phyloP scores from a whole-genome alignment of 257 asterid species.

The Nicotiana knightiana region DNA sequence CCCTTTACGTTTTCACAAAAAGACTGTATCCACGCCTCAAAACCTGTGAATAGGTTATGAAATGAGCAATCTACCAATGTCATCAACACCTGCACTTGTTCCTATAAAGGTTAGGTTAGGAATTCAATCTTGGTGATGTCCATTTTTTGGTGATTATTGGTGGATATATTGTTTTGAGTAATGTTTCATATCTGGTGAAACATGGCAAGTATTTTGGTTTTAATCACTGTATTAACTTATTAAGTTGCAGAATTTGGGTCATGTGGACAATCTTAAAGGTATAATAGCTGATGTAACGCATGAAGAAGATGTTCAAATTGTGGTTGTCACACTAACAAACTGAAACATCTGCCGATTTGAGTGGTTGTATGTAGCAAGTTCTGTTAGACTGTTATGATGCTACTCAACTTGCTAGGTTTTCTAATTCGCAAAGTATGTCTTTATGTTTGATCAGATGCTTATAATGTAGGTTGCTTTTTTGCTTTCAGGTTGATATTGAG shows the following conservation, averaged over 20 bases:
- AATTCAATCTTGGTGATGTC: neutral
- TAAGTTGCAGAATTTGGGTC: neutral
- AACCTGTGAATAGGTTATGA: neutral
- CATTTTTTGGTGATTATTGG: neutral
- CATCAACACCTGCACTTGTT: neutral
- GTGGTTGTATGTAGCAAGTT: neutral
- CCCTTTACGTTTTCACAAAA: neutral
- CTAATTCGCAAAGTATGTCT: neutral
- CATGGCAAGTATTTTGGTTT: neutral
- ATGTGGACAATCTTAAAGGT: neutral
- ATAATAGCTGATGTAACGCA: neutral
- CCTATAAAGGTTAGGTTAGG: neutral
- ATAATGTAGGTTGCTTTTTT: conserved; percentile 21
- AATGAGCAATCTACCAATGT: neutral
- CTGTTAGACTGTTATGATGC: neutral
- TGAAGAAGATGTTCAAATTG: neutral
- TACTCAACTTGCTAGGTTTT: neutral
- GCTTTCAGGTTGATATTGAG: conserved; percentile 53
- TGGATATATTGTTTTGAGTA: neutral
- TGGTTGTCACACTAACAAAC: neutral
- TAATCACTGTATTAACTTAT: neutral
- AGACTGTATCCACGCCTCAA: neutral
- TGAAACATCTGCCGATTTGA: neutral
- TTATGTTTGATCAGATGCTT: neutral
- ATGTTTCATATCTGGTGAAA: neutral